phyloP scores from a whole-genome alignment of 768 basidiomycete genomes.

The Steccherinum ochraceum region DNA sequence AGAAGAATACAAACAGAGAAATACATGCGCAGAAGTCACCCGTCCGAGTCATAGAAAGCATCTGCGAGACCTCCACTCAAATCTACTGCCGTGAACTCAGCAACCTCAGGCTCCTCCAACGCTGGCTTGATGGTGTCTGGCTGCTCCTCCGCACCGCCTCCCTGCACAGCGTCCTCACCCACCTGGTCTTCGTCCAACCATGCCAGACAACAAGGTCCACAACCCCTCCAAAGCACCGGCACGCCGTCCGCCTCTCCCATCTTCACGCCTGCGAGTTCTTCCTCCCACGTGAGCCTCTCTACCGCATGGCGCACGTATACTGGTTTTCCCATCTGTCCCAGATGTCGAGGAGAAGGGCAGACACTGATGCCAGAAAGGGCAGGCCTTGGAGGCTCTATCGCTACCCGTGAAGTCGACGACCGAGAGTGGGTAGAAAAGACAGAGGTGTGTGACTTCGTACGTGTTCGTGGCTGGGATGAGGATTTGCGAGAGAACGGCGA shows the following conservation, averaged over 20 bases:
- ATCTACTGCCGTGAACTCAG: background rate
- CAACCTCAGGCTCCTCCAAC: background rate
- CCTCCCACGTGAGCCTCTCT: conserved; percentile 63
- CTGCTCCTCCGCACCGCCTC: background rate
- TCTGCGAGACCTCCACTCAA: background rate
- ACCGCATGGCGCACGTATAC: conserved; percentile 54
- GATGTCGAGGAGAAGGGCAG: conserved; percentile 37
- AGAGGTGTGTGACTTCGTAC: background rate
- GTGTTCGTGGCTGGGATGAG: background rate
- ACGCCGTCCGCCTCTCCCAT: conserved; percentile 41
- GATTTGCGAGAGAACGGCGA: too few relatives aligned
- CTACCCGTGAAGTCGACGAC: too few relatives aligned
- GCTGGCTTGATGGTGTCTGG: background rate
- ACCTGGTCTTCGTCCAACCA: conserved; percentile 36
- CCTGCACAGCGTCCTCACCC: background rate
- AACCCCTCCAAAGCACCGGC: conserved; percentile 66
- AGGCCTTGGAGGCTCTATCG: conserved; percentile 1
- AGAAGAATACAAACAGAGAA: too few relatives aligned
- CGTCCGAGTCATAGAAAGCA: background rate
- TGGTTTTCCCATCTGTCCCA: conserved; percentile 11
- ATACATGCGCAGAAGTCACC: too few relatives aligned
- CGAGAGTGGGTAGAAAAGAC: background rate
- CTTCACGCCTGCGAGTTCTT: conserved; percentile 40
- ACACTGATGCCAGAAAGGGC: conserved; percentile 35
- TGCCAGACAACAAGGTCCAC: conserved; percentile 52